Conservation (phyloP, 257 asterid species). For the Gentiana dahurica region DNA sequence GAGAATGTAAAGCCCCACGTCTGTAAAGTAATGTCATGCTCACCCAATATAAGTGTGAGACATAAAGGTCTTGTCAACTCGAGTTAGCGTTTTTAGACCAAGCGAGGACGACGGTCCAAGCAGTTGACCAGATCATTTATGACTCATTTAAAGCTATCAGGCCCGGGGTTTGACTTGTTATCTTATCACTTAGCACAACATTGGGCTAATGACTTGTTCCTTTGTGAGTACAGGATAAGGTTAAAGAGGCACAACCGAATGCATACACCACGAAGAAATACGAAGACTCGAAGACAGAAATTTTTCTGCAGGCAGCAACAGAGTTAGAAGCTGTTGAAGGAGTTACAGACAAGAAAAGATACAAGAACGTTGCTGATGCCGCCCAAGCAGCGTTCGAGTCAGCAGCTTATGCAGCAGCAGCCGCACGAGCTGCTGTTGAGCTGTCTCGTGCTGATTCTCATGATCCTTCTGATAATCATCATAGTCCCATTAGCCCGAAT, state of each 20-base stretch:
- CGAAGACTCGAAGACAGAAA: slow-evolving; percentile 7
- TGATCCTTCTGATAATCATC: slow-evolving; percentile 36
- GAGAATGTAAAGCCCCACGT: no score
- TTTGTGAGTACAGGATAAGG: slow-evolving; percentile 6
- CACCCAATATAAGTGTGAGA: no score
- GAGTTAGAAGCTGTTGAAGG: slow-evolving; percentile 10
- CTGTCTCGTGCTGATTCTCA: slow-evolving; percentile 51
- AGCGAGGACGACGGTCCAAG: no score
- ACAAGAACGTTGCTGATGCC: slow-evolving; percentile 81
- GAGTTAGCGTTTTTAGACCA: no score
- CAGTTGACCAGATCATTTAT: no score
- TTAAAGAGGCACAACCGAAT: slow-evolving; percentile 6
- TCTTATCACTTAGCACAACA: no score
- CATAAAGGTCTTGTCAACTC: no score
- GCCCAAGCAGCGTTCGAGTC: slow-evolving; percentile 92
- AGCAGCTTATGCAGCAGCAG: slow-evolving; percentile 85
- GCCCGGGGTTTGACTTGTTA: no score
- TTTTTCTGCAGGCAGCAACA: not conserved
- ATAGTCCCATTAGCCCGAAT: slow-evolving; percentile 25
- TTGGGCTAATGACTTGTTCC: slow-evolving; percentile 1
- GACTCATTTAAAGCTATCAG: no score
- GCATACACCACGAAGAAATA: slow-evolving; percentile 11
- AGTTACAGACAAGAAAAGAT: slow-evolving; percentile 25
- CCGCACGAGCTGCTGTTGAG: slow-evolving; percentile 85
- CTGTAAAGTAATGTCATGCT: no score